A percentile compares a stretch with the other conserved stretches of the same genome.
phyloP scores from a whole-genome alignment of 2,329 filamentous ascomycete species.

The Dactylellina cionopaga region DNA sequence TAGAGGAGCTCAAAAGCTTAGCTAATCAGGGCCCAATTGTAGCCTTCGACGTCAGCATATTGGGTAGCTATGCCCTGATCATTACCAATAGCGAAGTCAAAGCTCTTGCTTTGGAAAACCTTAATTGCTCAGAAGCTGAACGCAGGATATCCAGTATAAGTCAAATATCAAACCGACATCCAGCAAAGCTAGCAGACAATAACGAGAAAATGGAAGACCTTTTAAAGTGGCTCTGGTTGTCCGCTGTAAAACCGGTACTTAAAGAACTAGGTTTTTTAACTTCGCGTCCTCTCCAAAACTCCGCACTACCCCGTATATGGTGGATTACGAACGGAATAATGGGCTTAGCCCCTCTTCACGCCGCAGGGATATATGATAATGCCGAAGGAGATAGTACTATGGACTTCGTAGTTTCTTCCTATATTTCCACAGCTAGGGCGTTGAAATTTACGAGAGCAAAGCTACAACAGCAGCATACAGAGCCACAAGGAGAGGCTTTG shows the following conservation, averaged over 20 bases:
- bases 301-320: constrained; percentile 34
- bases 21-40: constrained; percentile 25
- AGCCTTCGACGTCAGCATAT: constrained; percentile 29
- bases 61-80: constrained; percentile 42
- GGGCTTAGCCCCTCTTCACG: constrained; percentile 22
- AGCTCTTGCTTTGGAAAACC: constrained; percentile 11
- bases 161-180: not conserved
- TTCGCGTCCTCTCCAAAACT: no score
- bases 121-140: not conserved
- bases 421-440: constrained; percentile 4
- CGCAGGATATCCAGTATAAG: not conserved
- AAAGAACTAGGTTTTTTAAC: constrained; percentile 8
- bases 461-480: not conserved
- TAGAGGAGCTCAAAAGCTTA: not conserved
- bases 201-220: constrained; percentile 27
- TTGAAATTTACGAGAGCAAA: constrained; percentile 8
- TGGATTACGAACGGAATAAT: constrained; percentile 8
- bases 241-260: constrained; percentile 19
- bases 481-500: not conserved
- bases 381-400: not conserved
- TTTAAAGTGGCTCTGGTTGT: constrained; percentile 25
- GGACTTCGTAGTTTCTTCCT: constrained; percentile 20
- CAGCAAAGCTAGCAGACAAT: not conserved
- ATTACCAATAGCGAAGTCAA: constrained; percentile 23
- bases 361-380: constrained; percentile 26